phyloP scores from a whole-genome alignment of 1,139 yeast genomes.

The Yamadazyma trypodendri region DNA sequence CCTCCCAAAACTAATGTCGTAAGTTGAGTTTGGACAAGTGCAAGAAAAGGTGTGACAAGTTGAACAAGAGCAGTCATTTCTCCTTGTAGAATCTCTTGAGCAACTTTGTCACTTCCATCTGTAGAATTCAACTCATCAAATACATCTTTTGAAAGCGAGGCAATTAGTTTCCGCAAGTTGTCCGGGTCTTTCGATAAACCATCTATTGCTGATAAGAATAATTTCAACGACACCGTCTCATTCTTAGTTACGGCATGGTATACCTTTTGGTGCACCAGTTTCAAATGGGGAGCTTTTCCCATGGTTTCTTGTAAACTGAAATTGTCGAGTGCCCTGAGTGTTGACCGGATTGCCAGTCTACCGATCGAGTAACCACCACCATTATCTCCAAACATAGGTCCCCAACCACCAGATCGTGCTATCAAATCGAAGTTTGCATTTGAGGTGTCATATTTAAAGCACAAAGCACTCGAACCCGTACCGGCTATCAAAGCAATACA shows the following conservation, averaged over 20 bases:
- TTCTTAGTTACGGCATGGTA: not conserved
- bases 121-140: slow-evolving; percentile 4
- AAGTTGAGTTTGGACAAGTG: slow-evolving; percentile 1
- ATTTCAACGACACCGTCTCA: not conserved
- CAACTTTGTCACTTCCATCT: slow-evolving; percentile 7
- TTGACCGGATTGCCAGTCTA: slow-evolving; percentile 4
- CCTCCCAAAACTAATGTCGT: slow-evolving; percentile 8
- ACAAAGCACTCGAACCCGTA: slow-evolving; percentile 9
- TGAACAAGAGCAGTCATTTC: slow-evolving; percentile 4
- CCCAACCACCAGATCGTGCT: slow-evolving; percentile 10
- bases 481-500: slow-evolving; percentile 10
- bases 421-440: slow-evolving; percentile 3
- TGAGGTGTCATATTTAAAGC: slow-evolving; percentile 3
- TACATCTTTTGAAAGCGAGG: slow-evolving; percentile 6
- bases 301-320: not conserved
- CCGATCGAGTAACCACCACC: slow-evolving; percentile 11
- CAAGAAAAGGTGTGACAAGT: slow-evolving; percentile 3
- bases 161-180: slow-evolving; percentile 3
- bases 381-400: slow-evolving; percentile 10
- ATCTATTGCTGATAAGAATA: not conserved
- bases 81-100: slow-evolving; percentile 1
- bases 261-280: slow-evolving; percentile 4
- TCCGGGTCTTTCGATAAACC: not conserved
- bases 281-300: not conserved
- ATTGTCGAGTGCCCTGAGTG: slow-evolving; percentile 7